phyloP scores from a whole-genome alignment of 1,284 basidiomycete genomes.

The Pascua guehoae region DNA sequence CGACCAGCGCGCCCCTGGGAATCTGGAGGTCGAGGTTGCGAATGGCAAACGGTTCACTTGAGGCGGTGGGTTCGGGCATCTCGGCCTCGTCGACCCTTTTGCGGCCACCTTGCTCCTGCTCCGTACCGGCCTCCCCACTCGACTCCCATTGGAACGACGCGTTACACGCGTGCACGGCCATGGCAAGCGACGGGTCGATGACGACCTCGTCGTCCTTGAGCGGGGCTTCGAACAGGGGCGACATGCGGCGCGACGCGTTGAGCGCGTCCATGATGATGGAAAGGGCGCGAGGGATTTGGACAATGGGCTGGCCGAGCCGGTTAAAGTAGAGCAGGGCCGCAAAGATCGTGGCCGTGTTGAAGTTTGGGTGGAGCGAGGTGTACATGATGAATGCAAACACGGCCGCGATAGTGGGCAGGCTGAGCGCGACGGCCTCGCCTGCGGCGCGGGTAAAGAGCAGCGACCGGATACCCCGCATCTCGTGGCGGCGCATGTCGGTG shows the following conservation, averaged over 20 bases:
- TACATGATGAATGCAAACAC: conserved; percentile 65
- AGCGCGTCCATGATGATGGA: background rate
- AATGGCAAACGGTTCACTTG: conserved; percentile 54
- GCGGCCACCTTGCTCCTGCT: background rate
- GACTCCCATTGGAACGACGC: conserved; percentile 62
- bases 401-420: conserved; percentile 42
- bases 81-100: no score
- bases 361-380: conserved; percentile 58
- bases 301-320: conserved; percentile 23
- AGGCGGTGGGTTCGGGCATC: no score
- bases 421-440: conserved; percentile 1
- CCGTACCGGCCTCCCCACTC: background rate
- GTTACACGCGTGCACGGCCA: conserved; percentile 56
- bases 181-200: conserved; percentile 54
- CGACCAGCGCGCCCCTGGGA: conserved; percentile 60
- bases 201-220: conserved; percentile 46
- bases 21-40: conserved; percentile 57
- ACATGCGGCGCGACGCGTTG: background rate
- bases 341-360: conserved; percentile 69
- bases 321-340: conserved; percentile 70
- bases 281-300: background rate
- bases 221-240: conserved; percentile 41
- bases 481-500: conserved; percentile 62
- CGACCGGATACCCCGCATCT: conserved; percentile 39
- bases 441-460: background rate